Base-by-base conservation (phyloP, 2,329 filamentous ascomycete genomes). In the Davidsoniella neocaledoniae region DNA sequence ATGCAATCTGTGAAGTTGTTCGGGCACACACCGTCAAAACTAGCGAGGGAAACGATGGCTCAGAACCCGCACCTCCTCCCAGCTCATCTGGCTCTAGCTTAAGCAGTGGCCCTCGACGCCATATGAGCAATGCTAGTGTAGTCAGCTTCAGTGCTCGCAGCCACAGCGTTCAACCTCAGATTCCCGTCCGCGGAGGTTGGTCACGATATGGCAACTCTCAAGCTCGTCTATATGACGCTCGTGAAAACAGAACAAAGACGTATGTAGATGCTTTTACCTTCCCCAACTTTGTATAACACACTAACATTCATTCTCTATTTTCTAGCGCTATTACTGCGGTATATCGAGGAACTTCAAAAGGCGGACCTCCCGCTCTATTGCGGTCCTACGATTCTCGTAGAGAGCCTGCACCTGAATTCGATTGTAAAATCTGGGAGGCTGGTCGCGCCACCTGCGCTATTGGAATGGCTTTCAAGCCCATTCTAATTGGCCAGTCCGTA, bases 361-460 rank as follows among this genome's bases (percentile, higher is more conserved):
- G 77, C 38, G 75, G 76, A 5, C 71, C 77, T 1, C 74, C 88
- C 2, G 81, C 81, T 7, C 65, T 96, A 53, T 69, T 98, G 50
- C 81, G 91, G 56, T 96, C 90, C 2, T 98, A 98, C 65, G 90
- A 96, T 62, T 96, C 91, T 14, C 77, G 90, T 58, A 86, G 83
- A 63, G 91, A 96, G 63, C 83, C 88, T 0, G 76, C 87, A 0
- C 84, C 90, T 2, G 88, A 95, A 63, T 90, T 86, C 54, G 84
- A 94, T 60, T 94, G 88, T 65, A 94, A 82, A 43, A 91, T 98
- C 51, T 98, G 91, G 91, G 82, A 98, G 66, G 91, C 91, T 4
- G 91, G 91, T 9, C 79, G 91, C 53, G 91, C 91, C n/a, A 98
- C 91, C 1, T 86, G 77, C 48, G 86, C 91, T 1, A 91, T 90